Evolutionary conservation across 352 stramenopile genomes (phyloP), one percentile per base, ranked within the genome.

Genomic region (Stephanocyclus meneghinianus): DNA sequence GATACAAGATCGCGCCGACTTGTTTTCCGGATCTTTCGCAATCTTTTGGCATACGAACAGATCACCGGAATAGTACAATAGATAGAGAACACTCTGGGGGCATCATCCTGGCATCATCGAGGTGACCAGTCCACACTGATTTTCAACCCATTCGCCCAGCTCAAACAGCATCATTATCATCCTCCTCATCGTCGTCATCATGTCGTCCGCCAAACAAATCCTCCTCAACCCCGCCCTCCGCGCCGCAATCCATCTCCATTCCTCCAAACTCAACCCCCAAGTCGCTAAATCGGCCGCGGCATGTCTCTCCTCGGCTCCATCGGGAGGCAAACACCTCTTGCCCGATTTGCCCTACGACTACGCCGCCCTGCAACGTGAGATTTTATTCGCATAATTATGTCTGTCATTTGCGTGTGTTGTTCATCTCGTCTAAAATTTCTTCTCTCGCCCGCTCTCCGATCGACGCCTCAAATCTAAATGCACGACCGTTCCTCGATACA

Each of bases 331-430:
- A 64, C 76, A 81, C 35, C 48, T 57, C 9, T 66, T 94, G 18
- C 89, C 89, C 18, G 84, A 90, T 76, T 76, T 94, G 18, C 61
- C 87, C 0, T 92, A 94, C 69, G 87, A 92, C 65, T 94, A 94
- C 74, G 73, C 76, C 40, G 87, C 89, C 1, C 59, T 92, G 11
- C 80, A 92, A 78, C 86, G 66, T 74, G 37, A 74, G 66, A 59
- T 29, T 21, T 30, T 61, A 0, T 48, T 63, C 32, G 11, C 21
- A 6, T 44, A 0, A 0, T 59, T 2, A 0, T 59, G 50, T 59
- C 21, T 26, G 21, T 26, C 21, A 1, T 26, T 26, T 1, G 0
- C 21, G 21, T 26, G 21, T 26, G 21, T 26, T 26, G 21, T 26
- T 26, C 0, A 26, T 26, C 1, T 26, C 21, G 21, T 26, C 21